Base-by-base conservation (phyloP, 1,139 yeast species). In the Hemisphaericaspora subhashii region DNA sequence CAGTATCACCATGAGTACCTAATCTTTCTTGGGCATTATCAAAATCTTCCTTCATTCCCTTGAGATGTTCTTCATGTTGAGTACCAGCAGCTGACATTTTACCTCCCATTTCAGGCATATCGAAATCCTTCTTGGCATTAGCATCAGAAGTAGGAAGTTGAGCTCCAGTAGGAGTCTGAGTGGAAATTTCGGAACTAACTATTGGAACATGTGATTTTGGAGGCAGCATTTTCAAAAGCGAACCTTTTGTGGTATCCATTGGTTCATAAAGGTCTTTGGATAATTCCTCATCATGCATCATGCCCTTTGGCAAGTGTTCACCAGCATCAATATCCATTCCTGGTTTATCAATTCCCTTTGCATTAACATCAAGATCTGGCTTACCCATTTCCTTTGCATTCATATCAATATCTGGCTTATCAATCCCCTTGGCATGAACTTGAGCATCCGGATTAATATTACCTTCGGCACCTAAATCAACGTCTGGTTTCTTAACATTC, bases 241-340 rank as follows among this genome's bases (percentile, higher is more conserved):
- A 8, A 3, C 31, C 31, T 16, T 28, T 28, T 10, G 31, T 28
- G n/a, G 31, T 28, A 28, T 28, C 31, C 31, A 28, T 28, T 28
- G 31, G 31, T 16, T 28, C 31, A 15, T 21, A 28, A 28, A 28
- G 15, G n/a, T 28, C 31, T 15, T 15, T 28, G 4, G 31, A 28
- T 11, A 28, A 28, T 13, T 13, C 31, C 10, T 4, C 31, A 15
- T 12, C 17, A 16, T 28, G 21, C 13, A 3, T 10, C 3, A 11
- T 7, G n/a, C 15, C 7, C 9, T 16, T 24, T 14, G 26, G 11
- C 17, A 21, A 18, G 14, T 3, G 24, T 12, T 13, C 32, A 16
- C n/a, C 33, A 5, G 18, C 16, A 11, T 33, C 30, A 27, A 17
- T 15, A 33, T 12, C 32, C 13, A 22, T 13, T 11, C 15, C 25